A percentile compares a stretch with the other conserved stretches of the same genome.
Conservation (phyloP, 148 eudicot genomes). For the Vaccinium darrowii region DNA sequence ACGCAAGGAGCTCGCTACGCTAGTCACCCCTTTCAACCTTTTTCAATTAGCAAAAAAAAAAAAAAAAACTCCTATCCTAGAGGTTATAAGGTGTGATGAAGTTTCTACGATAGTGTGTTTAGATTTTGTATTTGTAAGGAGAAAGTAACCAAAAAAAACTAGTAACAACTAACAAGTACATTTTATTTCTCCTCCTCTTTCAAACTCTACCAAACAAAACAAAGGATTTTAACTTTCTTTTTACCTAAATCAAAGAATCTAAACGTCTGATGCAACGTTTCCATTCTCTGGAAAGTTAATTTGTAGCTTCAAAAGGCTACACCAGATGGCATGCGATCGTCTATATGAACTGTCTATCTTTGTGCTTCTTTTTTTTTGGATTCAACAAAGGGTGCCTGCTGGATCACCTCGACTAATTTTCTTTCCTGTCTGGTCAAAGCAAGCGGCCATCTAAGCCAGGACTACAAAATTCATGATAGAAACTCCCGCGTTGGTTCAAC, state of each 20-base stretch:
- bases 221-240: not conserved
- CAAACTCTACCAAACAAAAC: not conserved
- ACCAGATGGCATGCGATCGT: not conserved
- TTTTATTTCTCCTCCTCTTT: not conserved
- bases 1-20: too few species aligned
- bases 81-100: too few species aligned
- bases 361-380: not conserved
- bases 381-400: not conserved
- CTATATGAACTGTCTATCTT: not conserved
- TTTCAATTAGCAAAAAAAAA: too few species aligned
- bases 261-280: too few species aligned
- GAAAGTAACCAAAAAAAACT: not conserved
- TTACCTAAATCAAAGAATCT: not conserved
- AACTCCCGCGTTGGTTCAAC: not conserved
- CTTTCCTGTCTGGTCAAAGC: not conserved
- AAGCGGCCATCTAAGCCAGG: not conserved
- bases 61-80: too few species aligned
- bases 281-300: not conserved
- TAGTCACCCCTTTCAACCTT: too few species aligned
- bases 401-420: not conserved
- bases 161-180: not conserved
- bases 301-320: not conserved
- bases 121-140: not conserved
- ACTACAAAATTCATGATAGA: not conserved
- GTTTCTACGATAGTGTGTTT: not conserved